These are phyloP conservation scores for Colletotrichum shisoi DNA, from an alignment of 2,329 filamentous ascomycete species.

Conservation along the genomic window DNA sequence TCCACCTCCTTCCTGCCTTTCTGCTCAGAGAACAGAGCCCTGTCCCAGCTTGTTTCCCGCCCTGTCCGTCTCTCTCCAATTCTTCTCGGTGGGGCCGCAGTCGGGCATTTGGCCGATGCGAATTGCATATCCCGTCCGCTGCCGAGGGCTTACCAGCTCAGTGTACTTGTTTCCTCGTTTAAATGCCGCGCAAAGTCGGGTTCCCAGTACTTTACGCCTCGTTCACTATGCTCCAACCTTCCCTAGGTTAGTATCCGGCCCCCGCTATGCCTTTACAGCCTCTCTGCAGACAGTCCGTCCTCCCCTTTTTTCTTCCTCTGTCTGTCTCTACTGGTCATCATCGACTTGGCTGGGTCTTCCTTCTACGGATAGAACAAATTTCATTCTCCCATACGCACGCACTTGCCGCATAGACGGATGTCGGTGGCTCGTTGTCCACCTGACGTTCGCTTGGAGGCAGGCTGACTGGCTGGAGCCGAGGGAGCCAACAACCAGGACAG, in stretches of 20 bases:
- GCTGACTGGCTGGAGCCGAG: not conserved
- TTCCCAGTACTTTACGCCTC: not conserved
- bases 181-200: not conserved
- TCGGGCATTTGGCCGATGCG: slow-evolving; percentile 18
- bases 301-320: not conserved
- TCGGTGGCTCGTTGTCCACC: not conserved
- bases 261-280: not conserved
- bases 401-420: not conserved
- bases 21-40: slow-evolving; percentile 7
- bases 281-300: too few species aligned
- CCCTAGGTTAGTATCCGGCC: not conserved
- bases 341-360: not conserved
- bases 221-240: not conserved
- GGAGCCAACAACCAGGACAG: slow-evolving; percentile 14
- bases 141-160: not conserved
- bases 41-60: slow-evolving; percentile 24
- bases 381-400: not conserved
- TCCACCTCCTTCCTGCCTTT: slow-evolving; percentile 11
- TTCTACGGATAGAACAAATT: not conserved
- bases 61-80: slow-evolving; percentile 15
- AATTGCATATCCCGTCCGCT: slow-evolving; percentile 21
- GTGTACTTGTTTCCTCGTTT: not conserved
- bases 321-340: not conserved
- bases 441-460: slow-evolving; percentile 11
- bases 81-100: not conserved